Percentiles rank a stretch among this genome's conserved stretches.
These are phyloP conservation scores for Pezicula radicicola DNA, from an alignment of 2,329 filamentous ascomycete genomes.

Conservation along the genomic window DNA sequence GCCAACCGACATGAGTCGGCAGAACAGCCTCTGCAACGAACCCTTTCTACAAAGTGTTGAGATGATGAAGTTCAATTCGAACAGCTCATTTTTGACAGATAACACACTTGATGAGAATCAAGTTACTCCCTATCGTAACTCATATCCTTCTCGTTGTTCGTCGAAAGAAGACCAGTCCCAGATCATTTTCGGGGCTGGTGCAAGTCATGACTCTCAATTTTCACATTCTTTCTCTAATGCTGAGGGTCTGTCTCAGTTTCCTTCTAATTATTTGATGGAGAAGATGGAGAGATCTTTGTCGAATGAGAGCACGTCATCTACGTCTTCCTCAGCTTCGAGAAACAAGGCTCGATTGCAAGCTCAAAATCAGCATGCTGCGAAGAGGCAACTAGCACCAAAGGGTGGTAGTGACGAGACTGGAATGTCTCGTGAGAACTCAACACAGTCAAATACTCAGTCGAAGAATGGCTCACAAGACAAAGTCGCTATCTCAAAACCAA, in stretches of 20 bases:
- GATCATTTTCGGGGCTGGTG: conserved; percentile 28
- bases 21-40: conserved; percentile 28
- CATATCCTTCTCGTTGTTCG: conserved; percentile 23
- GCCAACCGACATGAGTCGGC: conserved; percentile 28
- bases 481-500: conserved; percentile 27
- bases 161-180: conserved; percentile 29
- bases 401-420: conserved; percentile 22
- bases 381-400: conserved; percentile 27
- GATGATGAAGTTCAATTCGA: conserved; percentile 30
- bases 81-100: conserved; percentile 25
- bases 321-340: conserved; percentile 23
- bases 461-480: conserved; percentile 28
- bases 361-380: conserved; percentile 22
- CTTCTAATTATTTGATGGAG: conserved; percentile 21
- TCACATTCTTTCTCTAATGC: conserved; percentile 22
- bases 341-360: conserved; percentile 27
- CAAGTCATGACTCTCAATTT: conserved; percentile 27
- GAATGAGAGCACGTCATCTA: conserved; percentile 29
- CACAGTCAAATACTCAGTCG: conserved; percentile 25
- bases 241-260: conserved; percentile 15
- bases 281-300: conserved; percentile 30
- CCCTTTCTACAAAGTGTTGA: conserved; percentile 26
- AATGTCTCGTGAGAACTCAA: conserved; percentile 25
- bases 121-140: conserved; percentile 17
- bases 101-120: conserved; percentile 23